phyloP scores from a whole-genome alignment of 352 stramenopile species.

The Globisporangium echinulatum region DNA sequence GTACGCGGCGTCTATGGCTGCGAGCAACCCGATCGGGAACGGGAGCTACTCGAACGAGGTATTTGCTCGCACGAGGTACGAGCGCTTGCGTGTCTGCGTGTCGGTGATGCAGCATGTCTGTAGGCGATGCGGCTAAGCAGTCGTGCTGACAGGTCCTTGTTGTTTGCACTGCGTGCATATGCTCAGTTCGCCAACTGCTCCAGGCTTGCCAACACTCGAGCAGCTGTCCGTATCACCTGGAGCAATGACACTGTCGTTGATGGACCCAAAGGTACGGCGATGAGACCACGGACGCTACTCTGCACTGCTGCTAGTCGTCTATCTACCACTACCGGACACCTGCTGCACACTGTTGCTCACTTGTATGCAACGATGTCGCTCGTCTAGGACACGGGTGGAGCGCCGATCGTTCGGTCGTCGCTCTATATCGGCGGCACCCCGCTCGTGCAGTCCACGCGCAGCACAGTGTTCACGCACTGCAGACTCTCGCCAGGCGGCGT shows the following conservation, averaged over 20 bases:
- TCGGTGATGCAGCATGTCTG: neutral
- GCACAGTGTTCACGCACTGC: conserved; percentile 28
- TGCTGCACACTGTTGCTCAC: neutral
- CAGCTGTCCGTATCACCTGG: conserved; percentile 20
- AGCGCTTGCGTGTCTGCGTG: neutral
- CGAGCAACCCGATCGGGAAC: conserved; percentile 29
- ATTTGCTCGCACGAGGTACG: conserved; percentile 19
- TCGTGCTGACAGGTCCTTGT: neutral
- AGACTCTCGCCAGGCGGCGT: conserved; percentile 13
- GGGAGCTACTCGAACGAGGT: conserved; percentile 16
- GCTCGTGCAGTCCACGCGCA: conserved; percentile 18
- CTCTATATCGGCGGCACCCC: conserved; percentile 22
- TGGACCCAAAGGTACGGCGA: conserved; percentile 24
- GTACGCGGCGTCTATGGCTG: conserved; percentile 23
- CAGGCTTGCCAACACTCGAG: conserved; percentile 21
- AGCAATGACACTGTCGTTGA: conserved; percentile 27
- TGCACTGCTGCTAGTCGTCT: neutral
- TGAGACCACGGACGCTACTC: no score
- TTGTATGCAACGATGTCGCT: neutral
- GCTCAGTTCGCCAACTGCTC: conserved; percentile 16
- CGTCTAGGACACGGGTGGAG: conserved; percentile 34
- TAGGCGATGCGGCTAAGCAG: no score
- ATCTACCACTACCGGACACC: neutral
- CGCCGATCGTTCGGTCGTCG: conserved; percentile 25
- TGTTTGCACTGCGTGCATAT: no score